Evolutionary conservation across 768 basidiomycete species (phyloP), one percentile per base, ranked within the genome.

Genomic region (Aureoboletus auriporus): DNA sequence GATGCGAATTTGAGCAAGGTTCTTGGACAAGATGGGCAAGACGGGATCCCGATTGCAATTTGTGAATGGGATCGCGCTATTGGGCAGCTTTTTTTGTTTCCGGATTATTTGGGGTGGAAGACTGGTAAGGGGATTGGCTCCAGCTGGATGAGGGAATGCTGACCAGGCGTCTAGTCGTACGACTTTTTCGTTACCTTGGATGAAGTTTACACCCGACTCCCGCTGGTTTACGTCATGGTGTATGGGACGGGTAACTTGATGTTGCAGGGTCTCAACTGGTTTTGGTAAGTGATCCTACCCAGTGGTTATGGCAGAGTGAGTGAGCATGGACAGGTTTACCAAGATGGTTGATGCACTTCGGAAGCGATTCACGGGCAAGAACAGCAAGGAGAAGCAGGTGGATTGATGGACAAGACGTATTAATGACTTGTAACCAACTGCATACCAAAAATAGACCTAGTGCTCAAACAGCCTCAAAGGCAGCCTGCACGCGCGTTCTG

Each of bases 191-290:
- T 72, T 13, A 83, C 82, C 0, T 65, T 93, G 53, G 70, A 73
- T 51, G 64, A 69, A 20, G 77, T 79, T n/a, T 73, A 79, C 42
- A 67, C 75, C 45, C 62, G 80, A 34, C 71, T 90, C 29, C 75
- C 84, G 3, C 51, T 74, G 38, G 48, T 71, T 27, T 80, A 83
- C 49, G 59, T 78, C 13, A 36, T 75, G 31, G 67, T 80, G 17
- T 85, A 80, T 47, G 74, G 76, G 2, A 37, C 61, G 5, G 86
- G 82, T 14, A 90, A 89, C 58, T 48, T 86, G 30, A 59, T 82
- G 30, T 71, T 93, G 9, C 83, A 90, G 56, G 71, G 73, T 4
- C 71, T 94, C 20, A 94, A 93, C 65, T 82, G 83, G 75, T 74
- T 84, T 57, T 92, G 89, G 89, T 89, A 40, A n/a, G 77, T 66